Evolutionary conservation across 345 rosid genomes (phyloP).

Genomic region (Camelina hispida): DNA sequence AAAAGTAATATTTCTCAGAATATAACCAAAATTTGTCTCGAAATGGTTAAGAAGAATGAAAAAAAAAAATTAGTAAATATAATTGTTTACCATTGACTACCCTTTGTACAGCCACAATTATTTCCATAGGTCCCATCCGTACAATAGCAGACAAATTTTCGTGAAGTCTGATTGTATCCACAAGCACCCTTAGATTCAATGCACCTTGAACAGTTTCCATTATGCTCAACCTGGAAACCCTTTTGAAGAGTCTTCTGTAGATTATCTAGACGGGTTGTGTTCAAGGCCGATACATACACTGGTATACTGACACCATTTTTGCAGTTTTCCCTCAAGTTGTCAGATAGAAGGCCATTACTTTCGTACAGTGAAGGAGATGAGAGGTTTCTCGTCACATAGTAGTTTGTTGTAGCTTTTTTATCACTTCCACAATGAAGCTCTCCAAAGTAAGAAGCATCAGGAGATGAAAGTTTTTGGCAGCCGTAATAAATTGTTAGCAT

Average conservation of each 20-base stretch:
- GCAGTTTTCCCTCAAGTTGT: slow-evolving; percentile 14
- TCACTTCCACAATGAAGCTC: neutral
- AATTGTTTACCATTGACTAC: neutral
- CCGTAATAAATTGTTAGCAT: slow-evolving; percentile 41
- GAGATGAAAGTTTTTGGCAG: slow-evolving; percentile 13
- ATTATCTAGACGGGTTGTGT: neutral
- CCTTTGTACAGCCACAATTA: slow-evolving; percentile 7
- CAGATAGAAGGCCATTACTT: no score
- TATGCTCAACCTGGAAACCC: slow-evolving; percentile 41
- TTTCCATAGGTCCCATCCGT: neutral
- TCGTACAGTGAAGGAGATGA: neutral
- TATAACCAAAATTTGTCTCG: neutral
- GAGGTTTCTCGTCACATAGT: slow-evolving; percentile 4
- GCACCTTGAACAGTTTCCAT: slow-evolving; percentile 31
- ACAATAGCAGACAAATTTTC: slow-evolving; percentile 41
- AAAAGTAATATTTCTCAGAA: slow-evolving; percentile 9
- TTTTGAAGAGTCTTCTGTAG: slow-evolving; percentile 11
- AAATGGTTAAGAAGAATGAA: neutral
- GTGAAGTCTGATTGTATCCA: slow-evolving; percentile 27
- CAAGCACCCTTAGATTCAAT: slow-evolving; percentile 38
- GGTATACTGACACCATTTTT: slow-evolving; percentile 12
- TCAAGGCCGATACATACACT: neutral
- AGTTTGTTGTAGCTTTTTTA: neutral
- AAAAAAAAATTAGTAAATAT: neutral
- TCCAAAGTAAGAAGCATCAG: neutral